A percentile compares a stretch with the other conserved stretches of the same genome.
Evolutionary conservation across 768 basidiomycete species (phyloP).

Genomic region (Tylopilus plumbeoviolaceoides): DNA sequence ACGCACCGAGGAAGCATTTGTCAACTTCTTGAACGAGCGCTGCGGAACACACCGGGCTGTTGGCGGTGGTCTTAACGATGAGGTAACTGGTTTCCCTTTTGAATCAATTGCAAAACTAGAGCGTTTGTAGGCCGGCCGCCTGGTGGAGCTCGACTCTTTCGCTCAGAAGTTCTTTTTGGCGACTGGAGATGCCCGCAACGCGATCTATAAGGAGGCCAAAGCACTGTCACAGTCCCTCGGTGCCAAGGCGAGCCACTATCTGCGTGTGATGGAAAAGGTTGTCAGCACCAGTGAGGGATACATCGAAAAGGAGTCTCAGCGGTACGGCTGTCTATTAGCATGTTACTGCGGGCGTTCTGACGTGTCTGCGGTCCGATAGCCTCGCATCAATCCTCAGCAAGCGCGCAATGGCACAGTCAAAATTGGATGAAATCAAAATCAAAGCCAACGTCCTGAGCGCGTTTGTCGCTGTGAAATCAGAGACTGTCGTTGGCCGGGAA

Average conservation of each 20-base stretch:
- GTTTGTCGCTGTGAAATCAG: conserved; percentile 42
- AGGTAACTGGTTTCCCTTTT: conserved; percentile 36
- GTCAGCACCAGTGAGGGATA: conserved; percentile 67
- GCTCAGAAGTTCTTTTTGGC: conserved; percentile 73
- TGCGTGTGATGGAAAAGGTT: conserved; percentile 89
- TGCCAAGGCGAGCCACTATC: conserved; percentile 66
- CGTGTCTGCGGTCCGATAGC: conserved; percentile 35
- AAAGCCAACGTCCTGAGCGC: conserved; percentile 83
- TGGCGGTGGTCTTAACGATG: conserved; percentile 74
- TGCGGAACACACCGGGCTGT: conserved; percentile 83
- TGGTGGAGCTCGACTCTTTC: conserved; percentile 70
- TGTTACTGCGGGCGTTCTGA: conserved; percentile 3
- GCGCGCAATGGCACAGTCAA: conserved; percentile 64
- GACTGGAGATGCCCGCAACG: conserved; percentile 48
- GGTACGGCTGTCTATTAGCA: conserved; percentile 43
- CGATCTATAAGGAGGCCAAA: conserved; percentile 65
- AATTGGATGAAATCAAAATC: conserved; percentile 90
- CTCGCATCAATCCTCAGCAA: conserved; percentile 73
- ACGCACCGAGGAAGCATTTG: conserved; percentile 72
- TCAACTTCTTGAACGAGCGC: conserved; percentile 76
- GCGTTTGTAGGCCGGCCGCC: conserved; percentile 68
- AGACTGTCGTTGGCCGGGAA: conserved; percentile 29
- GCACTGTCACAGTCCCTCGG: conserved; percentile 46
- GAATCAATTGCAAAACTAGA: conserved; percentile 1
- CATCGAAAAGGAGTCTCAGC: conserved; percentile 78